Evolutionary conservation across 805 yeast genomes (phyloP).

Genomic region (Blastobotrys chiropterorum): DNA sequence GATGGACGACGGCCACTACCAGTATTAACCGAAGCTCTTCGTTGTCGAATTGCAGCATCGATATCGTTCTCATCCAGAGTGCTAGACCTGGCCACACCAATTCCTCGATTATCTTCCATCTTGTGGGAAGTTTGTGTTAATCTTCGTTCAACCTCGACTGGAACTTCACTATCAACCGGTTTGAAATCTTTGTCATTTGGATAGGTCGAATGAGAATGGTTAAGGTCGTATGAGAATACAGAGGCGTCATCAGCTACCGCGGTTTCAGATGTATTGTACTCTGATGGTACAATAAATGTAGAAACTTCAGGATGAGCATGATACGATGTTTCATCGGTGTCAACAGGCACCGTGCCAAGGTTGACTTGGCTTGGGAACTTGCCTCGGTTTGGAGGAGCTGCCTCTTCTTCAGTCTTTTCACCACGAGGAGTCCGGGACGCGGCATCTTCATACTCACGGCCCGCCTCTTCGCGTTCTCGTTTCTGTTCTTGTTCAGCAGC

Average conservation of each 20-base stretch:
- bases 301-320: slow-evolving; percentile 17
- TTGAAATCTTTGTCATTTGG: slow-evolving; percentile 26
- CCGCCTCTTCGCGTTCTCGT: slow-evolving; percentile 4
- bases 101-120: slow-evolving; percentile 25
- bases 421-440: neutral
- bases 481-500: neutral
- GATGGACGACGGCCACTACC: slow-evolving; percentile 12
- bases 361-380: slow-evolving; percentile 22
- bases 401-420: slow-evolving; percentile 3
- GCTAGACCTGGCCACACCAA: slow-evolving; percentile 30
- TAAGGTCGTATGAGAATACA: slow-evolving; percentile 30
- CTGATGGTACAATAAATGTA: slow-evolving; percentile 14
- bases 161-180: slow-evolving; percentile 26
- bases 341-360: slow-evolving; percentile 14
- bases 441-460: neutral
- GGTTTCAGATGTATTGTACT: neutral
- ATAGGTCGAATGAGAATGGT: slow-evolving; percentile 25
- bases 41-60: slow-evolving; percentile 21
- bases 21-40: slow-evolving; percentile 25
- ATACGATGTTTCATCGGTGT: slow-evolving; percentile 12
- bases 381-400: slow-evolving; percentile 13
- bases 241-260: slow-evolving; percentile 22
- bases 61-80: slow-evolving; percentile 21
- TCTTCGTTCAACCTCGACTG: slow-evolving; percentile 30
- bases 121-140: slow-evolving; percentile 29